phyloP scores from a whole-genome alignment of 495 filamentous ascomycete genomes.

The Pseudevernia furfuracea region DNA sequence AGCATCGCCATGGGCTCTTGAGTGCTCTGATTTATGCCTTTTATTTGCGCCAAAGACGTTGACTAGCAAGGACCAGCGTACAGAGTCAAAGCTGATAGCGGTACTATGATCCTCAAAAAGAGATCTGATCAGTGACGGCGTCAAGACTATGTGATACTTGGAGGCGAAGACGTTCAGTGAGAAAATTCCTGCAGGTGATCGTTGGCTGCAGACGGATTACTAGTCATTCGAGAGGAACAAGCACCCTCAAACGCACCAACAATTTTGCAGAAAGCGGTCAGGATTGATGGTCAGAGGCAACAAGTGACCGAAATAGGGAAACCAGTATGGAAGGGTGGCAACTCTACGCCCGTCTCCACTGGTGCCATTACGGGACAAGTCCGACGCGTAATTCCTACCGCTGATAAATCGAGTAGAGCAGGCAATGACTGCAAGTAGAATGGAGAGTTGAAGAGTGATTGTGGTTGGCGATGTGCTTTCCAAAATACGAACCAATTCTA shows the following conservation, averaged over 20 bases:
- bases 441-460: neutral
- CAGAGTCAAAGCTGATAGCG: constrained; percentile 18
- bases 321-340: constrained; percentile 49
- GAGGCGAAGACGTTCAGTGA: constrained; percentile 43
- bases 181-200: constrained; percentile 42
- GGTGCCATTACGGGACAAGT: neutral
- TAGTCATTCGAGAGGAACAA: neutral
- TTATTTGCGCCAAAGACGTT: constrained; percentile 46
- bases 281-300: constrained; percentile 40
- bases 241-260: constrained; percentile 33
- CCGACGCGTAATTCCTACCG: constrained; percentile 1
- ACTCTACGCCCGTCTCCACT: constrained; percentile 30
- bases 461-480: neutral
- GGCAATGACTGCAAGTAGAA: constrained; percentile 7
- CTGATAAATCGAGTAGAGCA: constrained; percentile 16
- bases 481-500: neutral
- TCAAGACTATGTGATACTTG: constrained; percentile 44
- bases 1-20: neutral
- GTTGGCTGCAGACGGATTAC: constrained; percentile 21
- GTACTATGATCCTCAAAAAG: constrained; percentile 27
- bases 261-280: constrained; percentile 35
- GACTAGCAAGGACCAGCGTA: constrained; percentile 37
- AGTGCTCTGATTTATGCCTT: constrained; percentile 27
- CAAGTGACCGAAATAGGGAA: constrained; percentile 51
- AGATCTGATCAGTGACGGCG: constrained; percentile 42